Evolutionary conservation across 768 basidiomycete genomes (phyloP), one percentile per base, ranked within the genome.

Genomic region (Termitomyces eurrhizus): DNA sequence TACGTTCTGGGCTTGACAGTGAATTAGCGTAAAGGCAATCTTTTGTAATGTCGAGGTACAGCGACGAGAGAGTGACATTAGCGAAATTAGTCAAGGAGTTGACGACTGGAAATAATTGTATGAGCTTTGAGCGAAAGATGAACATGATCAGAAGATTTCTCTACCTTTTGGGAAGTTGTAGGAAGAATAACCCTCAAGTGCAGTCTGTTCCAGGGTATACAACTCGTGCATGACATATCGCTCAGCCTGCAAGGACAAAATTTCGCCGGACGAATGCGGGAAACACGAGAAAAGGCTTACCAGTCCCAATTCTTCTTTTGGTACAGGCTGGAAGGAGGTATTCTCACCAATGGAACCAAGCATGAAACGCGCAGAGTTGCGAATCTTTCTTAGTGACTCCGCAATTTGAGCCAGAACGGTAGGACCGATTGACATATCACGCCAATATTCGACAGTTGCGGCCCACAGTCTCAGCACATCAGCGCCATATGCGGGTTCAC

Each of bases 1-100:
- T 78, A 14, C 96, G 85, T 45, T 84, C 78, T 2, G 71, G 65
- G 60, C 82, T 82, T 24, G 78, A 66, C 2, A 73, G 57, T 9
- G 75, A 69, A 66, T 91, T 81, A 37, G 92, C 91, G 68, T 99
- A 98, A 11, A 99, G 75, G 49, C 82, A 81, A 71, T 98, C 96
- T 71, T 97, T 97, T 37, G 86, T 91, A 52, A 92, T 86, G 67
- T 95, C 94, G 63, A 98, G 92, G 73, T 98, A 98, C 36, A 96
- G 75, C 0, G 93, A 88, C 0, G 96, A 98, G 24, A 98, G 79
- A 0, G 90, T 92, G 60, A 86, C 80, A 67, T 93, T 93, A 33
- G 87, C 83, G 64, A 97, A 98, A 64, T 88, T 84, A 42, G 81
- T 83, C 13, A 96, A 72, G 9, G 89, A 77, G 57, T 78, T 85